A percentile compares a stretch with the other conserved stretches of the same genome.
These are phyloP conservation scores for Osmanthus fragrans DNA, from an alignment of 257 asterid genomes.

Conservation along the genomic window DNA sequence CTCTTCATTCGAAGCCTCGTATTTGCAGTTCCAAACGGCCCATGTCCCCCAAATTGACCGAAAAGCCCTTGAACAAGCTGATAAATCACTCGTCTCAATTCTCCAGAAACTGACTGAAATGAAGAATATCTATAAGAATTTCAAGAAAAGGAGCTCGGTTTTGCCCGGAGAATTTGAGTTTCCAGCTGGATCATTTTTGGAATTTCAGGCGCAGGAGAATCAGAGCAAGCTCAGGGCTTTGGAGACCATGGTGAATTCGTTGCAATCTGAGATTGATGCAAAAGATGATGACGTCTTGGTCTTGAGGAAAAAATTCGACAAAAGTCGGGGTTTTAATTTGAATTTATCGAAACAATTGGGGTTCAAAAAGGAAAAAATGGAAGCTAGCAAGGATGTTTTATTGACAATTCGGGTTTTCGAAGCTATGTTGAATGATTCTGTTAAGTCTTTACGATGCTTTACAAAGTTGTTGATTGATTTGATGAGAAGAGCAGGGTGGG, in stretches of 20 bases:
- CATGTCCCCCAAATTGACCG: slow-evolving; percentile 79
- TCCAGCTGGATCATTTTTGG: slow-evolving; percentile 62
- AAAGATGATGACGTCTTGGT: slow-evolving; percentile 76
- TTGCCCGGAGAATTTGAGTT: slow-evolving; percentile 41
- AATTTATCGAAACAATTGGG: slow-evolving; percentile 54
- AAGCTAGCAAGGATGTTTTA: slow-evolving; percentile 48
- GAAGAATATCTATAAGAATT: slow-evolving; percentile 54
- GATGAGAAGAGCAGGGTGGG: slow-evolving; percentile 84
- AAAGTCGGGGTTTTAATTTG: slow-evolving; percentile 33
- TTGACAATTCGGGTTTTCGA: slow-evolving; percentile 80
- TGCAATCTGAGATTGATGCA: slow-evolving; percentile 70
- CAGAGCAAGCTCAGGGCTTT: slow-evolving; percentile 96
- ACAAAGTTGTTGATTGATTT: slow-evolving; percentile 69
- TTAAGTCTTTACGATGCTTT: slow-evolving; percentile 58
- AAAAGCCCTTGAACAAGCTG: slow-evolving; percentile 62
- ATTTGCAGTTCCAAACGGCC: slow-evolving; percentile 81
- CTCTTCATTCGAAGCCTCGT: slow-evolving; percentile 89
- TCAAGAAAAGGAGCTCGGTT: slow-evolving; percentile 31
- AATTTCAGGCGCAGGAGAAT: slow-evolving; percentile 95
- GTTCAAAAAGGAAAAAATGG: slow-evolving; percentile 34
- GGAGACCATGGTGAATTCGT: slow-evolving; percentile 79
- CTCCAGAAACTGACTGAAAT: slow-evolving; percentile 69
- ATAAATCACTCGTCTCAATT: slow-evolving; percentile 60
- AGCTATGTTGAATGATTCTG: slow-evolving; percentile 72
- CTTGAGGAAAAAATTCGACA: slow-evolving; percentile 62